Conservation (phyloP, 2,329 filamentous ascomycete species). For the Colletotrichum sp. region DNA sequence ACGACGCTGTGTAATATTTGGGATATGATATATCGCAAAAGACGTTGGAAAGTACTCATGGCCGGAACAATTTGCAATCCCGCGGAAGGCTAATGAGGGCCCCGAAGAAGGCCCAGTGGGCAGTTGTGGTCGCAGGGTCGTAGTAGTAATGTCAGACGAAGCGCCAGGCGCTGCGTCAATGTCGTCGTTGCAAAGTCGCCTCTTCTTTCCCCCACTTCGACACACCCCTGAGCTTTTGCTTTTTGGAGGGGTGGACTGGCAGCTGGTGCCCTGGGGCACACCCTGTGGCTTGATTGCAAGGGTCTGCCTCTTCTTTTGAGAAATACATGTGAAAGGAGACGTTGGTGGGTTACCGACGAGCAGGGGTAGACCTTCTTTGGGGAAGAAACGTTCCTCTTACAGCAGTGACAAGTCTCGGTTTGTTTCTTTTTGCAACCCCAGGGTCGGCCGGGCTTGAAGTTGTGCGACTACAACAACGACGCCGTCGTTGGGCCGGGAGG, state of each 20-base stretch:
- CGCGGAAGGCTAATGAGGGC: conserved; percentile 14
- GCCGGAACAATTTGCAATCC: conserved; percentile 7
- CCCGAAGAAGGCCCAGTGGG: background rate
- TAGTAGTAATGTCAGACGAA: conserved; percentile 14
- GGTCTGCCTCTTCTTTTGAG: background rate
- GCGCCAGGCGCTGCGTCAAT: conserved; percentile 6
- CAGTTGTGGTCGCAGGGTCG: background rate
- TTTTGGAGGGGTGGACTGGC: background rate
- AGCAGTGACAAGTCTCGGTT: conserved; percentile 8
- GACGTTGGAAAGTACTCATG: background rate
- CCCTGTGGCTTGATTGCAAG: background rate
- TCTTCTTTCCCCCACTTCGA: background rate
- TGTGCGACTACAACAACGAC: background rate
- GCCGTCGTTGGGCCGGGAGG: background rate
- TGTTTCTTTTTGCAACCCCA: conserved; percentile 3
- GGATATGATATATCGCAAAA: conserved; percentile 9
- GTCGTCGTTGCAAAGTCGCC: conserved; percentile 2
- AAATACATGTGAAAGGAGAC: conserved; percentile 16
- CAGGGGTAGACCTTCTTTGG: conserved; percentile 10
- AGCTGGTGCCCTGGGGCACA: background rate
- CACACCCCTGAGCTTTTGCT: background rate
- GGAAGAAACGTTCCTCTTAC: conserved; percentile 9
- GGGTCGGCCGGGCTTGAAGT: background rate
- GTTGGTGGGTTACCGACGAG: conserved; percentile 5
- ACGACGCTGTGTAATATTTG: background rate